Evolutionary conservation across 2,329 filamentous ascomycete species (phyloP), one percentile per base, ranked within the genome.

Genomic region (Ampelomyces quisqualis): DNA sequence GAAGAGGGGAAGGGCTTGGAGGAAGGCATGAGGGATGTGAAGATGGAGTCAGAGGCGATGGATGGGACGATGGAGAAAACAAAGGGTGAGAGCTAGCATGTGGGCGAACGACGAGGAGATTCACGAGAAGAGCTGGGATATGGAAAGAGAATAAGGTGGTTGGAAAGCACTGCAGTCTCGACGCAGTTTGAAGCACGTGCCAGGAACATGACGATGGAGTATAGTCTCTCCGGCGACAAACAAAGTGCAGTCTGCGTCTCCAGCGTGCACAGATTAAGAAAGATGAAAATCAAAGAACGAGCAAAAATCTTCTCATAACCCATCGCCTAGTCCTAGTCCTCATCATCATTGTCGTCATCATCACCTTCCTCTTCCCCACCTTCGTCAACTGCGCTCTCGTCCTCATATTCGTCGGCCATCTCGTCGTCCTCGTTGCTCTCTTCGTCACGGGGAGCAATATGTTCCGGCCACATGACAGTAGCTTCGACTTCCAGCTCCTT

Each of bases 371-470:
- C 38, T 14, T 48, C 41, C 1, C 40, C 41, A 11, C 46, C 43
- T n/a, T 28, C 28, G 5, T 26, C 26, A 2, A 46, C 47, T 5
- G 49, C 45, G 2, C 50, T 48, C 3, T 48, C 40, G 14, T 41
- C 38, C 36, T 49, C 47, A 7, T 53, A 49, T n/a, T 52, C 49
- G 7, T 54, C 56, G 1, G 35, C 40, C 8, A 13, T 22, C 21
- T 47, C 43, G 19, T 44, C 40, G 34, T 50, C 49, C 6, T 53
- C 51, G 9, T 53, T 46, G 7, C 52, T 53, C 0, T 49, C 49
- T 4, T 45, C 43, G 4, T 43, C 42, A n/a, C 34, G 26, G 1
- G 42, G 43, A 3, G 30, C 38, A 1, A 31, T 34, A 8, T 11
- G 3, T 6, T 38, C 15, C 17, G 53, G 54, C 54, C 56, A 60